Conservation (phyloP, 2,329 filamentous ascomycete genomes). For the Lecanoromycetidae sp. region DNA sequence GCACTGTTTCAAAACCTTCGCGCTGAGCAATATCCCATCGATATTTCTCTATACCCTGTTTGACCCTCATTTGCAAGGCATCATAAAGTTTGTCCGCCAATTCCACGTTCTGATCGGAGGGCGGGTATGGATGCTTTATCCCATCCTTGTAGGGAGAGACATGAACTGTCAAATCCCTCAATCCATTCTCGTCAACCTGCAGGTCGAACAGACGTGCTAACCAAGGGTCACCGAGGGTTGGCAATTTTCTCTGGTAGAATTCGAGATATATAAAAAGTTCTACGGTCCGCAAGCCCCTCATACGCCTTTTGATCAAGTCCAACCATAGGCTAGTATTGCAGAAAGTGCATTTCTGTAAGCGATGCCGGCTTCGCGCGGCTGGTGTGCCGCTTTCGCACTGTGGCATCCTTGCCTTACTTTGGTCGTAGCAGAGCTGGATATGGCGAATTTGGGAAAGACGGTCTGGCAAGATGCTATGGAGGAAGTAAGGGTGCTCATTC, state of each 20-base stretch:
- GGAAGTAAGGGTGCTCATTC: constrained; percentile 8
- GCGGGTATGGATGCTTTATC: neutral
- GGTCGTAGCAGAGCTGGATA: constrained; percentile 13
- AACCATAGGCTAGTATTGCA: constrained; percentile 12
- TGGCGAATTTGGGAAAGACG: constrained; percentile 13
- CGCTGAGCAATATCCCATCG: no score
- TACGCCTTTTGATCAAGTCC: constrained; percentile 8
- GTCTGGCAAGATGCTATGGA: constrained; percentile 9
- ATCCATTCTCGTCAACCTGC: constrained; percentile 12
- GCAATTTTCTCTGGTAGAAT: neutral
- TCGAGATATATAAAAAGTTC: constrained; percentile 11
- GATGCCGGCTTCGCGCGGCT: constrained; percentile 4
- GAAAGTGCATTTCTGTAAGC: constrained; percentile 8
- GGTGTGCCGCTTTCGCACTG: neutral
- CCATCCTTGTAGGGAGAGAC: neutral
- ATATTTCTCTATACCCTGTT: neutral
- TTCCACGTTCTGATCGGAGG: neutral
- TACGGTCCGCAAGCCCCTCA: constrained; percentile 8
- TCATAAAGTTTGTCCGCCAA: neutral
- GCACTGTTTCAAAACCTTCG: no score
- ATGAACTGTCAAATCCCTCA: constrained; percentile 10
- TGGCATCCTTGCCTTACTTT: constrained; percentile 1
- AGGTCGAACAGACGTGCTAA: constrained; percentile 9
- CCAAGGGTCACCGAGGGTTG: constrained; percentile 7
- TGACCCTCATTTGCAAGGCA: neutral